Conservation (phyloP, 257 asterid species). For the Gentiana dahurica region DNA sequence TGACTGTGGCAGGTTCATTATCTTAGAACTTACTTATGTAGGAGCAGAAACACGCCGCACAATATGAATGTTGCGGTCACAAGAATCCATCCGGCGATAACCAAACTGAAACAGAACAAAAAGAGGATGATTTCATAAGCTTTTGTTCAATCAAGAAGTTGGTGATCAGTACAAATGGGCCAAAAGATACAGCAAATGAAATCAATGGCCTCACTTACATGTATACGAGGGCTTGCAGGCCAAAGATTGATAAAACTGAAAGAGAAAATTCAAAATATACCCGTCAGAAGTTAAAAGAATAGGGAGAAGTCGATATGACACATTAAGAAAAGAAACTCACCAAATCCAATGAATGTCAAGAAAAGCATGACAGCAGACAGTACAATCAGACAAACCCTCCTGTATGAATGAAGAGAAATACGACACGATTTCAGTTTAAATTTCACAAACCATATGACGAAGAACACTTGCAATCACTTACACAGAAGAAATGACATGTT, state of each 20-base stretch:
- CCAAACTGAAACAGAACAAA: slow-evolving; percentile 56
- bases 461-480: slow-evolving; percentile 16
- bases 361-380: slow-evolving; percentile 84
- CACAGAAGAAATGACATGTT: slow-evolving; percentile 48
- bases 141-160: not conserved
- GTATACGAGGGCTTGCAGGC: slow-evolving; percentile 72
- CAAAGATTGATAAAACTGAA: slow-evolving; percentile 81
- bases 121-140: slow-evolving; percentile 2
- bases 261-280: slow-evolving; percentile 4
- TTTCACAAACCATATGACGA: not conserved
- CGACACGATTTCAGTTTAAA: not conserved
- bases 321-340: slow-evolving; percentile 26
- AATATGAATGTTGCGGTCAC: slow-evolving; percentile 73
- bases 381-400: slow-evolving; percentile 82
- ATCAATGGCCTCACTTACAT: slow-evolving; percentile 42
- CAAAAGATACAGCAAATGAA: slow-evolving; percentile 1
- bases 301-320: not conserved
- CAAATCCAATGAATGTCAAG: slow-evolving; percentile 76
- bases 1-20: too few species aligned
- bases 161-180: not conserved
- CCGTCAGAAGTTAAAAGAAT: not conserved
- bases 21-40: slow-evolving; percentile 56
- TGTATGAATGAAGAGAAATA: slow-evolving; percentile 38
- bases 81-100: slow-evolving; percentile 76
- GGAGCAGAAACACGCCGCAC: slow-evolving; percentile 81